phyloP scores from a whole-genome alignment of 179 eudicot species.

The Drosera spatulata region DNA sequence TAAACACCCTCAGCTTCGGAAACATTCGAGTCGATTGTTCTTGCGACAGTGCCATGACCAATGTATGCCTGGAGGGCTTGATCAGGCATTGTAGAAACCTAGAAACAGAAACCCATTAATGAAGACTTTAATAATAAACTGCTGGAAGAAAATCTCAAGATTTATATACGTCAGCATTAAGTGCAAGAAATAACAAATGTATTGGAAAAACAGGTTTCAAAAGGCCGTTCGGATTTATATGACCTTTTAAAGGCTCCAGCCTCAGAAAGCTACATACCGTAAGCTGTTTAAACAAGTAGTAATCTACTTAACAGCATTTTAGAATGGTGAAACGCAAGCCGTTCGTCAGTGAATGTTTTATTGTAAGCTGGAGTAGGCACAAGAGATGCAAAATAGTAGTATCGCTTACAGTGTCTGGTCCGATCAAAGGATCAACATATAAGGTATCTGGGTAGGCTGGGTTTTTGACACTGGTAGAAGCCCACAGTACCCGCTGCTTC shows the following conservation, averaged over 20 bases:
- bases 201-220: too few species aligned
- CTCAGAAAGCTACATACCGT: too few species aligned
- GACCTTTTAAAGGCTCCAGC: too few species aligned
- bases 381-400: conserved; percentile 4
- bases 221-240: too few species aligned
- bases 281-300: too few species aligned
- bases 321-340: too few species aligned
- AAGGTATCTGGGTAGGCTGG: conserved; percentile 92
- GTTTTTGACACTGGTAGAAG: conserved; percentile 94
- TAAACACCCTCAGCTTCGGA: conserved; percentile 90
- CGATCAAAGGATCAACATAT: conserved; percentile 88
- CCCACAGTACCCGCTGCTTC: conserved; percentile 96
- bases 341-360: too few species aligned
- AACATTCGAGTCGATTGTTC: conserved; percentile 81
- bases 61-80: conserved; percentile 85
- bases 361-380: background rate
- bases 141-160: background rate
- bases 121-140: background rate
- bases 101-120: background rate
- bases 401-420: conserved; percentile 76
- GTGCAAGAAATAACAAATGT: background rate
- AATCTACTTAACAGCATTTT: too few species aligned
- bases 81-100: conserved; percentile 99
- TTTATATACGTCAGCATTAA: background rate
- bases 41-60: conserved; percentile 74